A percentile compares a stretch with the other conserved stretches of the same genome.
Evolutionary conservation across 2,329 filamentous ascomycete species (phyloP).

Genomic region (Microcera coccophila): DNA sequence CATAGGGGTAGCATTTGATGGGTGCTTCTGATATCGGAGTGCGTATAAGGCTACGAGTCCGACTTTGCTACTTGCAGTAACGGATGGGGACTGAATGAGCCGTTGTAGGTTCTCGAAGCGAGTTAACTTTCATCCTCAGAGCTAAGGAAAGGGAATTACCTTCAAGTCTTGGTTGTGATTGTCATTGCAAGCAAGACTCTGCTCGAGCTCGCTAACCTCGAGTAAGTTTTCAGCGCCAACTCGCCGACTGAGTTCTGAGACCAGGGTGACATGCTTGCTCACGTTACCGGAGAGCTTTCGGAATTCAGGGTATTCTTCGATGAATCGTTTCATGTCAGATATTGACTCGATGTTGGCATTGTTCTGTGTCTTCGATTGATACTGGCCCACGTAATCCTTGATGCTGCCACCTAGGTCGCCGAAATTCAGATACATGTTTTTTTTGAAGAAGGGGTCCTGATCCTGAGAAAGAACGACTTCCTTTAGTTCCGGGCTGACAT

Average conservation of each 20-base stretch:
- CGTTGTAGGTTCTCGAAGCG: conserved; percentile 68
- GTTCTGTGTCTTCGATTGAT: conserved; percentile 95
- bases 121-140: conserved; percentile 18
- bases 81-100: conserved; percentile 74
- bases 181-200: conserved; percentile 94
- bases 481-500: conserved; percentile 79
- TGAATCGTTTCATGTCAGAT: conserved; percentile 97
- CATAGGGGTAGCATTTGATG: conserved; percentile 77
- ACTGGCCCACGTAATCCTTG: conserved; percentile 97
- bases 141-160: conserved; percentile 44
- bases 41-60: conserved; percentile 92
- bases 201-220: conserved; percentile 96
- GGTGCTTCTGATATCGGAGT: conserved; percentile 82
- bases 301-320: conserved; percentile 98
- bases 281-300: conserved; percentile 95
- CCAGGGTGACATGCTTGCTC: conserved; percentile 95
- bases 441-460: conserved; percentile 97
- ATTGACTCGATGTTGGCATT: conserved; percentile 96
- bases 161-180: conserved; percentile 91
- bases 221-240: conserved; percentile 82
- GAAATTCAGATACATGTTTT: conserved; percentile 99
- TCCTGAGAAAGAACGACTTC: conserved; percentile 96
- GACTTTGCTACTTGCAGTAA: conserved; percentile 79
- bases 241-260: conserved; percentile 85
- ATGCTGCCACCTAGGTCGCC: conserved; percentile 93